A percentile compares a stretch with the other conserved stretches of the same genome.
These are phyloP conservation scores for Lactarius deliciosus DNA, from an alignment of 768 basidiomycete species.

Conservation along the genomic window DNA sequence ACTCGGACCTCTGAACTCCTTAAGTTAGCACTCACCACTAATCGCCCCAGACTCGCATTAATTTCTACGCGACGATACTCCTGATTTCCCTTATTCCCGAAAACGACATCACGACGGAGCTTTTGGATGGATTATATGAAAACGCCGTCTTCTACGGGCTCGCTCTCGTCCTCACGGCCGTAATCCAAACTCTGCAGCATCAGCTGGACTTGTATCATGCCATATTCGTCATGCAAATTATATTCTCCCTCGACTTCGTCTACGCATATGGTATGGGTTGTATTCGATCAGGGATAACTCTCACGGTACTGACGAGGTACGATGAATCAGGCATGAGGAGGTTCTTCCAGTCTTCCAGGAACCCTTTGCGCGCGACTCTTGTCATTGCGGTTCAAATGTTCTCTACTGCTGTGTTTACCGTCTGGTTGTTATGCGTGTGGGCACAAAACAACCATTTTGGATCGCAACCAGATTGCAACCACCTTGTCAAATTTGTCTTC, in stretches of 20 bases:
- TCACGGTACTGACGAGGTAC: neutral
- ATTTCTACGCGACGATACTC: conserved; percentile 21
- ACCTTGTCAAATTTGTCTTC: conserved; percentile 15
- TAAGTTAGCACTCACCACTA: neutral
- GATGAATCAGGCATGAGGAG: conserved; percentile 4
- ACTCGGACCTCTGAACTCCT: neutral
- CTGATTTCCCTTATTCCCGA: conserved; percentile 1
- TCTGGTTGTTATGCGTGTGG: conserved; percentile 19
- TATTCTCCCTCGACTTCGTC: conserved; percentile 12
- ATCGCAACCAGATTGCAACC: conserved; percentile 14
- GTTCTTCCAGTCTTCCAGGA: neutral
- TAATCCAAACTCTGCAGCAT: conserved; percentile 7
- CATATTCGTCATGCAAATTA: conserved; percentile 17
- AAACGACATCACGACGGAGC: neutral
- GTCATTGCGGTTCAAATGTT: neutral
- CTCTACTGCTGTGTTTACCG: conserved; percentile 3
- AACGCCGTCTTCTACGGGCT: conserved; percentile 15
- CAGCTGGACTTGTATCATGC: conserved; percentile 25
- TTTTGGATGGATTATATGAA: conserved; percentile 14
- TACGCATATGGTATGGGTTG: conserved; percentile 9
- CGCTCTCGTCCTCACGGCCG: conserved; percentile 14
- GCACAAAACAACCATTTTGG: conserved; percentile 10
- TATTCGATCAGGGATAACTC: neutral
- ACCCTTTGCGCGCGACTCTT: conserved; percentile 5
- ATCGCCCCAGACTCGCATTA: conserved; percentile 12